Conservation (phyloP, 768 basidiomycete species). For the Tylopilus sp. region DNA sequence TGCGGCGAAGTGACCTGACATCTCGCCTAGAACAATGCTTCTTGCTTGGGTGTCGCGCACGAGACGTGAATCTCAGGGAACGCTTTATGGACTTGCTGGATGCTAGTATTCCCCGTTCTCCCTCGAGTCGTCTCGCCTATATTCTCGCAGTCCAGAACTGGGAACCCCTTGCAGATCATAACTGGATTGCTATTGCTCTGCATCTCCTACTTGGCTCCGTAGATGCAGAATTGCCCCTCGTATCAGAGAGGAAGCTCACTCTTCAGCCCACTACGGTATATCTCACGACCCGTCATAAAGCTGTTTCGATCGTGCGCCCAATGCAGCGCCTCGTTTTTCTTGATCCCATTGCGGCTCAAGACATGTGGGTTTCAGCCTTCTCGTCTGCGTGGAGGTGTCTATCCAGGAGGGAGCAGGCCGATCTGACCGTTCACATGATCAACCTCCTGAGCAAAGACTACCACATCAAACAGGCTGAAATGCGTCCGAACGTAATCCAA, state of each 20-base stretch:
- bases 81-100: conserved; percentile 90
- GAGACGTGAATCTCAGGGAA: conserved; percentile 74
- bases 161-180: conserved; percentile 88
- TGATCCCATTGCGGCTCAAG: conserved; percentile 73
- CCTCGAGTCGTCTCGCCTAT: conserved; percentile 81
- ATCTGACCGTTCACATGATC: conserved; percentile 87
- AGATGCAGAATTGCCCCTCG: conserved; percentile 42
- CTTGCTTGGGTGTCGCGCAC: conserved; percentile 84
- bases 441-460: conserved; percentile 90
- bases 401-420: conserved; percentile 80
- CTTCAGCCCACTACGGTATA: conserved; percentile 32
- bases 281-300: conserved; percentile 45
- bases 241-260: conserved; percentile 39
- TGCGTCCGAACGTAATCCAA: conserved; percentile 90
- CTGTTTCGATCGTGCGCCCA: conserved; percentile 59
- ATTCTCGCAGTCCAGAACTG: conserved; percentile 92
- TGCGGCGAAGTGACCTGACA: conserved; percentile 92
- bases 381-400: conserved; percentile 83
- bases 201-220: conserved; percentile 84
- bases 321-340: conserved; percentile 81
- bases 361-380: conserved; percentile 86
- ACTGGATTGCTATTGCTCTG: conserved; percentile 92
- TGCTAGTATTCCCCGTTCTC: conserved; percentile 77
- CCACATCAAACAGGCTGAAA: conserved; percentile 82
- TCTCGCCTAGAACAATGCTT: conserved; percentile 91